Evolutionary conservation across 2,329 filamentous ascomycete species (phyloP).

Genomic region (Dothidotthia symphoricarpi): DNA sequence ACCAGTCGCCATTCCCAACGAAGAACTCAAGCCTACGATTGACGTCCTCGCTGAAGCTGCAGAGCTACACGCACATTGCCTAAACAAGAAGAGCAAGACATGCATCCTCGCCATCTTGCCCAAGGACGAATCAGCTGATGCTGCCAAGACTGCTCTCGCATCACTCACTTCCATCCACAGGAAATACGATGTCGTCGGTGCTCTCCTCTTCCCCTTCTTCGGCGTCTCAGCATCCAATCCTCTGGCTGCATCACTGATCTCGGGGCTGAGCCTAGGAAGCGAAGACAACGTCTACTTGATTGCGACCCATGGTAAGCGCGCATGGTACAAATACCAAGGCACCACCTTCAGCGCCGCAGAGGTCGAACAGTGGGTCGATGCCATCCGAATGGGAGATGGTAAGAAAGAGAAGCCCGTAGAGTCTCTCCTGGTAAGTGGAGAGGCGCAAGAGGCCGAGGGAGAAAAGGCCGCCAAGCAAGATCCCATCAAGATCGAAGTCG

Average conservation of each 20-base stretch:
- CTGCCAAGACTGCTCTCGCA: conserved; percentile 42
- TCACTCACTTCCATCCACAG: conserved; percentile 71
- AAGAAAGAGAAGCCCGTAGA: conserved; percentile 69
- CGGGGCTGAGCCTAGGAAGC: conserved; percentile 59
- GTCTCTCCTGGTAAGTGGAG: conserved; percentile 35
- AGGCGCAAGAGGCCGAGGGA: conserved; percentile 19
- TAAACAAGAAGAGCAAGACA: conserved; percentile 72
- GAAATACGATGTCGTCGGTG: conserved; percentile 67
- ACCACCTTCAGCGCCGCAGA: conserved; percentile 56
- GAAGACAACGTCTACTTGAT: conserved; percentile 66
- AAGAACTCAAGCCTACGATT: conserved; percentile 59
- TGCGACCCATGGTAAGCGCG: conserved; percentile 78
- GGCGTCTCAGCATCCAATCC: conserved; percentile 64
- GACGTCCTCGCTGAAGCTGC: conserved; percentile 62
- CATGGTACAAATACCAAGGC: conserved; percentile 77
- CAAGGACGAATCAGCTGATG: conserved; percentile 48
- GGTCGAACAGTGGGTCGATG: conserved; percentile 84
- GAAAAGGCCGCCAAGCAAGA: conserved; percentile 27
- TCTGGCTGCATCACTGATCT: conserved; percentile 56
- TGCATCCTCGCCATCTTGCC: conserved; percentile 67
- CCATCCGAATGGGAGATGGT: conserved; percentile 86
- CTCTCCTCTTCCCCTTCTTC: conserved; percentile 79
- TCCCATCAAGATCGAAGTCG: conserved; percentile 34
- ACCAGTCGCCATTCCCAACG: conserved; percentile 54
- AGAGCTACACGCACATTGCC: conserved; percentile 68